Percentiles rank a stretch among this genome's conserved stretches.
Conservation (phyloP, 2,329 filamentous ascomycete species). For the Arthrobotrys conoides region DNA sequence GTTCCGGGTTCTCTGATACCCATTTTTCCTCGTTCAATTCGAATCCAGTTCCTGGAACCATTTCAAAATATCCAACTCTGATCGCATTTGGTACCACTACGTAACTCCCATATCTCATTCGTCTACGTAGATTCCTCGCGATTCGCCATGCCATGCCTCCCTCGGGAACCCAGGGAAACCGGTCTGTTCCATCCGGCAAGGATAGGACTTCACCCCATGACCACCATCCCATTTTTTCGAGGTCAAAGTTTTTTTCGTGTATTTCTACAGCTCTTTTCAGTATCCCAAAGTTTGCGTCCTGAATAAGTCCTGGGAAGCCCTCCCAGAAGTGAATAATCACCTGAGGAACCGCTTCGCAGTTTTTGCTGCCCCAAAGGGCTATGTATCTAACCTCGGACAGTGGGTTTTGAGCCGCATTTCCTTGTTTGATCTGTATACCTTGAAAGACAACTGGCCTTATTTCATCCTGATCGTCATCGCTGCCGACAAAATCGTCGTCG, state of each 20-base stretch:
- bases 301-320: background rate
- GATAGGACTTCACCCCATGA: slow-evolving; percentile 3
- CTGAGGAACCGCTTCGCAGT: background rate
- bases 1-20: background rate
- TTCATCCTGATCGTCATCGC: background rate
- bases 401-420: background rate
- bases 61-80: background rate
- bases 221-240: background rate
- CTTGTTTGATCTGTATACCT: background rate
- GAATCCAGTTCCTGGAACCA: background rate
- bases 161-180: background rate
- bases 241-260: background rate
- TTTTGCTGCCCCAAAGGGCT: background rate
- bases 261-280: background rate
- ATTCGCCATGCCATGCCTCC: background rate
- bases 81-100: background rate
- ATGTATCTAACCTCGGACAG: background rate
- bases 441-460: background rate
- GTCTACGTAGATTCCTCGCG: background rate
- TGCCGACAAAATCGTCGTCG: no score
- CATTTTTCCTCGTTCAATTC: background rate
- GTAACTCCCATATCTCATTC: background rate
- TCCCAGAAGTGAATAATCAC: background rate
- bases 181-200: background rate
- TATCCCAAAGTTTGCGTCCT: background rate